phyloP scores from a whole-genome alignment of 2,329 filamentous ascomycete genomes.

The Colletotrichum musicola region DNA sequence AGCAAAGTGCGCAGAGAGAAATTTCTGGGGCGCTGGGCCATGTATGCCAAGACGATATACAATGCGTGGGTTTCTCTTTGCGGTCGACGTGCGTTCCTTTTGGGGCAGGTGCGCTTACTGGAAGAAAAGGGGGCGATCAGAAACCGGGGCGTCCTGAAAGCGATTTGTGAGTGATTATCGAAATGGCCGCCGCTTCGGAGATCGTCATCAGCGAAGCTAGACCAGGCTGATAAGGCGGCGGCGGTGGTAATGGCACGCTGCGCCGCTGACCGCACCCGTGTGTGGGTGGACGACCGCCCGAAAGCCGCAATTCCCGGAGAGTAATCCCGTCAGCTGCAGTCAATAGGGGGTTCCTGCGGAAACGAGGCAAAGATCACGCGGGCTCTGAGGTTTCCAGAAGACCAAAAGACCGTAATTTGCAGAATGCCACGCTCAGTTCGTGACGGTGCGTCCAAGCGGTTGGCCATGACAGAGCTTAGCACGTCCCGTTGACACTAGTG shows the following conservation, averaged over 20 bases:
- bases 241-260: conserved; percentile 11
- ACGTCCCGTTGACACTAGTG: conserved; percentile 2
- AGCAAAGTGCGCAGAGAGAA: conserved; percentile 1
- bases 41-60: conserved; percentile 24
- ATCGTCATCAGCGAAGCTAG: conserved; percentile 31
- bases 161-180: conserved; percentile 23
- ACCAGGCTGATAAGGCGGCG: conserved; percentile 16
- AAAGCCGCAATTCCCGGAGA: conserved; percentile 17
- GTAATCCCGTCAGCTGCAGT: conserved; percentile 27
- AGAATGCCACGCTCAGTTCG: conserved; percentile 3
- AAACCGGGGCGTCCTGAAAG: not conserved
- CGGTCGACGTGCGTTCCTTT: conserved; percentile 11
- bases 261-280: conserved; percentile 30
- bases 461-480: conserved; percentile 2
- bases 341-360: conserved; percentile 22
- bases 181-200: conserved; percentile 1
- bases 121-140: not conserved
- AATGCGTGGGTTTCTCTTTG: conserved; percentile 29
- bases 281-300: conserved; percentile 20
- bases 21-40: conserved; percentile 7
- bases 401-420: not conserved
- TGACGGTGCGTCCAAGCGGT: conserved; percentile 7
- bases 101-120: conserved; percentile 6
- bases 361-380: conserved; percentile 24
- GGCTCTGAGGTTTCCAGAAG: conserved; percentile 6